Evolutionary conservation across 306 rosid genomes (phyloP).

Genomic region (Ochetophila trinervis): DNA sequence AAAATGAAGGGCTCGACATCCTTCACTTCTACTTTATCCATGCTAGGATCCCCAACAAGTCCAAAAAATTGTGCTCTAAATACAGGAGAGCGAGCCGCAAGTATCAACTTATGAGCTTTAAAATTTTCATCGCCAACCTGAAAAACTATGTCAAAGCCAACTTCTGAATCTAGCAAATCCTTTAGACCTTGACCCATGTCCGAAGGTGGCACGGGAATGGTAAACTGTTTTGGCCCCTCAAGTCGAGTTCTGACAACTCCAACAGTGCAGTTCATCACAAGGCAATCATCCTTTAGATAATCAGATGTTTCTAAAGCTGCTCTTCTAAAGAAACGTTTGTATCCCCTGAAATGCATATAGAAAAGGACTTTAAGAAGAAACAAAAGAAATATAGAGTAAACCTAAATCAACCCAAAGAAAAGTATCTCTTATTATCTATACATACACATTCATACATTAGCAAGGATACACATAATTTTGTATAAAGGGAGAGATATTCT

Average conservation of each 20-base stretch:
- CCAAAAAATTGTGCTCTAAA: constrained; percentile 81
- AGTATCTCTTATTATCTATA: too few species aligned
- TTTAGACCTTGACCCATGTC: constrained; percentile 71
- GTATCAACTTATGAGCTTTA: constrained; percentile 82
- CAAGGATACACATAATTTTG: too few species aligned
- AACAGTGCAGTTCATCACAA: constrained; percentile 83
- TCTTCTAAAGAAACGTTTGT: constrained; percentile 82
- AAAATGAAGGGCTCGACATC: constrained; percentile 86
- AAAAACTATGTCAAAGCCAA: constrained; percentile 77
- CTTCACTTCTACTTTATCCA: constrained; percentile 60
- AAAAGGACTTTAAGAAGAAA: constrained; percentile 1
- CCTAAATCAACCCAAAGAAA: not conserved
- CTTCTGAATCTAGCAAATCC: constrained; percentile 61
- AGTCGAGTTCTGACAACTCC: constrained; percentile 87
- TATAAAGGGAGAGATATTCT: too few species aligned
- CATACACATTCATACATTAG: not conserved
- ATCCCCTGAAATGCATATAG: constrained; percentile 60
- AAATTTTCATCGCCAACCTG: constrained; percentile 64
- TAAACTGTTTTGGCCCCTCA: constrained; percentile 54
- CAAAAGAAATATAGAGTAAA: not conserved
- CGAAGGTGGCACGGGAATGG: constrained; percentile 50
- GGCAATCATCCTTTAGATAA: constrained; percentile 84
- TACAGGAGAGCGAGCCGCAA: constrained; percentile 82
- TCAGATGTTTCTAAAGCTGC: constrained; percentile 64
- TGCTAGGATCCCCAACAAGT: constrained; percentile 60